Conservation (phyloP, 2,329 filamentous ascomycete species). For the Xylariaceae sp. region DNA sequence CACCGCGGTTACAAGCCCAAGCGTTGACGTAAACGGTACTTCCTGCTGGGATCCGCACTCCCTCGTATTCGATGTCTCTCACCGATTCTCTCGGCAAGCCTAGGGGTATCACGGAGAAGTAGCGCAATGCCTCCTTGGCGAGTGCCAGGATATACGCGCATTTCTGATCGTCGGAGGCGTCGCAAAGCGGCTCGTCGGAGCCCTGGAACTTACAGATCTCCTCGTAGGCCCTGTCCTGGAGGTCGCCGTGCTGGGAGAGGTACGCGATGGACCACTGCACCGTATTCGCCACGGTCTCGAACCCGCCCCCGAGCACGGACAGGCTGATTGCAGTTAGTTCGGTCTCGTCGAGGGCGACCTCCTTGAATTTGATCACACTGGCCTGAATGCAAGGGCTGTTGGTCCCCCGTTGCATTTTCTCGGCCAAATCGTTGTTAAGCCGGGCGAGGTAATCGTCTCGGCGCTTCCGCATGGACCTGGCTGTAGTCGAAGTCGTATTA, state of each 20-base stretch:
- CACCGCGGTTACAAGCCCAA: constrained; percentile 29
- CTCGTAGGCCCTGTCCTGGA: constrained; percentile 63
- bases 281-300: constrained; percentile 76
- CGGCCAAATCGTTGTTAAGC: constrained; percentile 53
- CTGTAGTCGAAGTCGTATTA: constrained; percentile 39
- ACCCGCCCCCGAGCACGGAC: constrained; percentile 74
- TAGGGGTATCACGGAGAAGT: constrained; percentile 74
- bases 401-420: constrained; percentile 36
- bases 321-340: constrained; percentile 77
- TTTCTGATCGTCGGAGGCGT: constrained; percentile 69
- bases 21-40: constrained; percentile 70
- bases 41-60: constrained; percentile 62
- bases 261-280: constrained; percentile 75
- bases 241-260: constrained; percentile 59
- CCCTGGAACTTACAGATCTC: constrained; percentile 48
- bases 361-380: constrained; percentile 34
- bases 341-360: constrained; percentile 42
- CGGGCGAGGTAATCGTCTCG: constrained; percentile 63
- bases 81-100: constrained; percentile 67
- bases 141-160: constrained; percentile 73
- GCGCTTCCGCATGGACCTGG: constrained; percentile 59
- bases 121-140: constrained; percentile 72
- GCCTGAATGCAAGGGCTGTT: constrained; percentile 37
- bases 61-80: constrained; percentile 65
- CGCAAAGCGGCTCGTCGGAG: constrained; percentile 43